Evolutionary conservation across 176 grass and related monocot species (phyloP).

Genomic region (Oryza coarctata): DNA sequence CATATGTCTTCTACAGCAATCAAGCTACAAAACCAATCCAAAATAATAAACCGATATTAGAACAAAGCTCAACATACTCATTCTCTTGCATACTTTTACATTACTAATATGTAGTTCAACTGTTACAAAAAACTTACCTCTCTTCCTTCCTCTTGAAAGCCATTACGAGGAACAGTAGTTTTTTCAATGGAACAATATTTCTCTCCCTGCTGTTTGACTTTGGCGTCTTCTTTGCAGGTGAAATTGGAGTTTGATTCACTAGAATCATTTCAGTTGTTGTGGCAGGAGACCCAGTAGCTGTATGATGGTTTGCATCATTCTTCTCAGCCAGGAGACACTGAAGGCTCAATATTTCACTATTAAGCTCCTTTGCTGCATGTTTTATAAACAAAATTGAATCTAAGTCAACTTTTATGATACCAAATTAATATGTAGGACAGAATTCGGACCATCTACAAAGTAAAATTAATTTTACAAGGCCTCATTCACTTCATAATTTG

Average conservation of each 20-base stretch:
- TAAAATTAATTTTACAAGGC: neutral
- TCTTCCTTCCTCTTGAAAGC: conserved; percentile 11
- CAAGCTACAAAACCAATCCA: conserved; percentile 50
- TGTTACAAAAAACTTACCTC: conserved; percentile 31
- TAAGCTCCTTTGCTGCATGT: conserved; percentile 54
- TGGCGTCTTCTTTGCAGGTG: conserved; percentile 18
- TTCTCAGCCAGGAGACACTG: conserved; percentile 50
- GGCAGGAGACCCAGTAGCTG: neutral
- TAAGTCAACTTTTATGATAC: conserved; percentile 14
- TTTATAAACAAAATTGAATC: neutral
- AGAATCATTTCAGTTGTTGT: neutral
- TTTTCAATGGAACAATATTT: neutral
- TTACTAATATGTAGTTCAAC: conserved; percentile 10
- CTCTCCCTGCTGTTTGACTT: conserved; percentile 1
- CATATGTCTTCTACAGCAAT: conserved; percentile 34
- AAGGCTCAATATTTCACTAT: conserved; percentile 57
- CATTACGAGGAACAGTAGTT: conserved; percentile 5
- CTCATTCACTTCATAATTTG: neutral
- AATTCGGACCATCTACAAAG: neutral
- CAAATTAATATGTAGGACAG: neutral
- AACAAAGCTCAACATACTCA: conserved; percentile 13
- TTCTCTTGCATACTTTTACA: conserved; percentile 11
- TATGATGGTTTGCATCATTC: conserved; percentile 30
- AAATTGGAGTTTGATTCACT: conserved; percentile 16
- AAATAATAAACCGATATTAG: conserved; percentile 32